Evolutionary conservation across 345 rosid genomes (phyloP).

Genomic region (Ricinus communis): DNA sequence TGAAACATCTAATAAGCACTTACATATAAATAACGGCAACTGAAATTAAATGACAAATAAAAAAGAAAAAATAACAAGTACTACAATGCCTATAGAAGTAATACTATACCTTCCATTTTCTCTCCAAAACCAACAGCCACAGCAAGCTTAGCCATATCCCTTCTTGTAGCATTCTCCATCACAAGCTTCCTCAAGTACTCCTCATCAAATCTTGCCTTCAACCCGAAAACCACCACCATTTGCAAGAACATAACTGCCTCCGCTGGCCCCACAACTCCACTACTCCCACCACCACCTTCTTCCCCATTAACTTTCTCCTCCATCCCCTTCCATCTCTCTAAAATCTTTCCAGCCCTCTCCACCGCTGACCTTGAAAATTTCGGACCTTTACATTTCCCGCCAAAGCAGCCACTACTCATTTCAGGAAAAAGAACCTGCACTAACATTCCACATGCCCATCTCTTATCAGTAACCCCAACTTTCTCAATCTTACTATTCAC

Average conservation of each 20-base stretch:
- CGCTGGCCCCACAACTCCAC: slow-evolving; percentile 36
- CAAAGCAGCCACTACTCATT: not conserved
- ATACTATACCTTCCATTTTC: slow-evolving; percentile 48
- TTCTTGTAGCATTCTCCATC: slow-evolving; percentile 45
- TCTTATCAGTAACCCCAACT: slow-evolving; percentile 51
- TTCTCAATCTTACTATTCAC: slow-evolving; percentile 34
- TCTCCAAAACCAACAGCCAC: slow-evolving; percentile 39
- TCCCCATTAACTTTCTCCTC: slow-evolving; percentile 5
- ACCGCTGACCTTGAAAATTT: slow-evolving; percentile 34
- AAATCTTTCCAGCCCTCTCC: slow-evolving; percentile 38
- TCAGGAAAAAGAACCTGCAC: slow-evolving; percentile 55
- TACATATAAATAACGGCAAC: no score
- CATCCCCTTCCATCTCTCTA: slow-evolving; percentile 53
- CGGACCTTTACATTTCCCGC: slow-evolving; percentile 19
- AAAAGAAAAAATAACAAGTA: not conserved
- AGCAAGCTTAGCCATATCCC: slow-evolving; percentile 60
- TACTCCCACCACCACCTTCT: slow-evolving; percentile 19
- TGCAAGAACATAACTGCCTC: slow-evolving; percentile 62
- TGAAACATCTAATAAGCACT: not conserved
- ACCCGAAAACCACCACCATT: slow-evolving; percentile 47
- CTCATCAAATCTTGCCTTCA: slow-evolving; percentile 44
- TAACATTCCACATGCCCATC: slow-evolving; percentile 59
- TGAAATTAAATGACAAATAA: not conserved
- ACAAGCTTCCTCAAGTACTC: slow-evolving; percentile 50
- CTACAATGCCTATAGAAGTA: not conserved